phyloP scores from a whole-genome alignment of 305 asterid species.

The Salvia sclarea region DNA sequence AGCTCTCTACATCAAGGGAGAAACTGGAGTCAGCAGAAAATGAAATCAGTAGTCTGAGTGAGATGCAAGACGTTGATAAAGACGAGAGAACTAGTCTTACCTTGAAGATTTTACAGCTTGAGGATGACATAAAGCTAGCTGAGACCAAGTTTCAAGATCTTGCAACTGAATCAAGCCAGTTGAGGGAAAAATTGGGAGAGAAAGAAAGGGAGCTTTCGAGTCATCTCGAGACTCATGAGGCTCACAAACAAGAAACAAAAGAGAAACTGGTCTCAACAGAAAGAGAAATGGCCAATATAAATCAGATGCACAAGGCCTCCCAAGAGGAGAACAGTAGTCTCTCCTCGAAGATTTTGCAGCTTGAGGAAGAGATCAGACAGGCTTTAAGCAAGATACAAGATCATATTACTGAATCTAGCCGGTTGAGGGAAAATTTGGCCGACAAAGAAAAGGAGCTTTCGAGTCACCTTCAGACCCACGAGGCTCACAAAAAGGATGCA shows the following conservation, averaged over 20 bases:
- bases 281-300: constrained; percentile 30
- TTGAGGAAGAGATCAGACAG: constrained; percentile 43
- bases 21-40: constrained; percentile 41
- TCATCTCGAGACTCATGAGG: constrained; percentile 52
- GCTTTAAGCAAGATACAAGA: constrained; percentile 28
- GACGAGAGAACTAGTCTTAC: constrained; percentile 36
- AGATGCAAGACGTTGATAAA: constrained; percentile 30
- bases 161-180: constrained; percentile 44
- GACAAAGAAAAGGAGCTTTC: constrained; percentile 61
- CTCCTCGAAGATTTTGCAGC: constrained; percentile 39
- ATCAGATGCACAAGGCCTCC: constrained; percentile 26
- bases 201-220: constrained; percentile 53
- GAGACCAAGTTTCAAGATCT: constrained; percentile 49
- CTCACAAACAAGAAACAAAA: constrained; percentile 52
- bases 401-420: constrained; percentile 41
- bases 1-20: constrained; percentile 33
- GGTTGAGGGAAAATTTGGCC: constrained; percentile 41
- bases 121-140: constrained; percentile 40
- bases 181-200: constrained; percentile 46
- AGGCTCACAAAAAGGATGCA: constrained; percentile 60
- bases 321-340: constrained; percentile 34
- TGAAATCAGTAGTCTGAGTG: constrained; percentile 33
- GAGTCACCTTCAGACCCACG: constrained; percentile 59
- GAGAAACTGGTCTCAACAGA: constrained; percentile 40
- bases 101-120: constrained; percentile 39